Evolutionary conservation across 805 yeast genomes (phyloP), one percentile per base, ranked within the genome.

Genomic region (Lipomyces sp.): DNA sequence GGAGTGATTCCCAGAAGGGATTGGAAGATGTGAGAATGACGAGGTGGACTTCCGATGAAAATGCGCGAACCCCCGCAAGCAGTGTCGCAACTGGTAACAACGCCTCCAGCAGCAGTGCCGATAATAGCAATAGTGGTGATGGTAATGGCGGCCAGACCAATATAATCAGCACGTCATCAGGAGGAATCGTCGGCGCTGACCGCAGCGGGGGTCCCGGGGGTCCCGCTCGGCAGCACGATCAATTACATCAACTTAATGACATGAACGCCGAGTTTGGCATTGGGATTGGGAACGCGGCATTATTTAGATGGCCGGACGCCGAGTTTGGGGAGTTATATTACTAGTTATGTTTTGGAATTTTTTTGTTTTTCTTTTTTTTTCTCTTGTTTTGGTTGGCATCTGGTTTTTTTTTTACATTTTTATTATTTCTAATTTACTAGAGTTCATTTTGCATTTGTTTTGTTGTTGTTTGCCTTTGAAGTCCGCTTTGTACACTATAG

Each of bases 291-390:
- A 45, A 45, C 38, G 50, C 55, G 35, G 55, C 55, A 37, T 31
- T 53, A 26, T 53, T 48, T 16, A 21, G 53, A 31, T 53, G 49
- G 49, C 40, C 47, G 18, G 53, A 49, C 4, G 57, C 49, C 3
- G 50, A 53, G 39, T 44, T 53, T 29, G 57, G 53, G 2, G 57
- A 53, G 35, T 33, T 53, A 35, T 49, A 48, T 18, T 53, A 53
- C 26, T 53, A 41, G 38, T 38, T 34, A 13, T 13, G 10, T 6
- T 34, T 34, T 34, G 11, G 16, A 8, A n/a, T 19, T 16, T 16
- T 14, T 5, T 37, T 21, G 6, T 37, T 37, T 18, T 22, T 11
- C 4, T 37, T 37, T 37, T 37, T 11, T 10, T 37, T 37, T 37
- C 4, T 23, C 10, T 19, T 5, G 8, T 37, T 37, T 11, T 18